Conservation (phyloP, 768 basidiomycete genomes). For the Macrolepiota fuliginosa region DNA sequence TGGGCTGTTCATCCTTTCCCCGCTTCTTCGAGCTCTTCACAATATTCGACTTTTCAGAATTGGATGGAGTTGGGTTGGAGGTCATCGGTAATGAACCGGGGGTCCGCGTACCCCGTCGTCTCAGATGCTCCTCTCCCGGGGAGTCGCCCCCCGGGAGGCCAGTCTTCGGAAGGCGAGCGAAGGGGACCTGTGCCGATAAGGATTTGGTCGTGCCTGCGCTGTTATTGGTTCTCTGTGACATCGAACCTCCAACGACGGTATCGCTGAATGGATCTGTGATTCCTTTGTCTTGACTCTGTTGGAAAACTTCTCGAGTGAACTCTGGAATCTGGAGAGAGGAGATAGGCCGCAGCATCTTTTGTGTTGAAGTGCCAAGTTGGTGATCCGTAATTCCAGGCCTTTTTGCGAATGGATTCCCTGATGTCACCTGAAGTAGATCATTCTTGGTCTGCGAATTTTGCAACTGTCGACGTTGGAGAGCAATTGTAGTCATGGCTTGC, state of each 20-base stretch:
- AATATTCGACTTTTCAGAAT: neutral
- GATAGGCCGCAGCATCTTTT: constrained; percentile 12
- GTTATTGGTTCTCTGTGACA: neutral
- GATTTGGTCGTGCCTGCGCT: neutral
- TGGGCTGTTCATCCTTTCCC: neutral
- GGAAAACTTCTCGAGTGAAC: constrained; percentile 14
- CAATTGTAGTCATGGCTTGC: constrained; percentile 3
- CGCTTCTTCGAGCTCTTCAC: neutral
- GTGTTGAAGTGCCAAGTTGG: neutral
- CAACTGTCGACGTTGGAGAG: neutral
- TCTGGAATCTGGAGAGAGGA: constrained; percentile 12
- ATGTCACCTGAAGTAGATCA: neutral
- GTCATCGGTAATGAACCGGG: neutral
- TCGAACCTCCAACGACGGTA: no score
- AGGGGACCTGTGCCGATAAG: neutral
- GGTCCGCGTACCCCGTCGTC: neutral
- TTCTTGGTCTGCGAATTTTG: neutral
- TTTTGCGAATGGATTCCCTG: constrained; percentile 10
- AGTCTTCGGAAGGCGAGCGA: neutral
- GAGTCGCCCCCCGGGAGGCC: neutral
- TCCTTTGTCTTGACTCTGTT: neutral
- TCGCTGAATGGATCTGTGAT: neutral
- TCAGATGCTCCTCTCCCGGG: neutral
- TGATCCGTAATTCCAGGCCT: no score
- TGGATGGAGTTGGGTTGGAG: neutral